Base-by-base conservation (phyloP, 257 asterid genomes). In the Schizonepeta tenuifolia region DNA sequence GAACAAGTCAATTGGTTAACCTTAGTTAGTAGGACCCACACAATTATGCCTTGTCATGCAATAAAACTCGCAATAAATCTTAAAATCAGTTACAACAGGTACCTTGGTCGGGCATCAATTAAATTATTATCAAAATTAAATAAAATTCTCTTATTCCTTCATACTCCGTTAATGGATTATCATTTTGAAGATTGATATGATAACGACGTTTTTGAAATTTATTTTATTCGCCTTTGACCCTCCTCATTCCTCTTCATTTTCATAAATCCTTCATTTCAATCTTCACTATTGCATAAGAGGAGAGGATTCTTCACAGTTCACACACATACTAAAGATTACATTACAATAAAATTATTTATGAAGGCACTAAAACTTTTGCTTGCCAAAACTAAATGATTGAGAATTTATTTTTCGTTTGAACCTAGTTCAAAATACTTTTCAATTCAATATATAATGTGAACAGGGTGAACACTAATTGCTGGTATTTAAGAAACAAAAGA, bases 41-140 rank as follows among this genome's bases (percentile, higher is more conserved):
- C 20, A 31, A n/a, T 55, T 28, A 65, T 20, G 67, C 67, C 61
- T 56, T 44, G 73, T 74, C 73, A 46, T 47, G 56, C 74, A 67
- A 75, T 74, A 67, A 55, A 54, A 43, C 40, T 43, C 6, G 50
- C 33, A 74, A 67, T 35, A 75, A 46, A 75, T 67, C 69, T 75
- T 58, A 58, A 46, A 75, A 31, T 75, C 64, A 75, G 79, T 46
- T 58, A 9, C 67, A 67, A 75, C 13, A 67, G 64, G 79, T 33
- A 21, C 60, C 21, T 33, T 75, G 70, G 74, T 58, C 70, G 73
- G 79, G 71, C 28, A 68, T 59, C 55, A 17, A 38, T 35, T 38
- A 17, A 9, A n/a, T 7, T 9, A 36, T 17, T n/a, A 26, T 18
- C 12, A 9, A 33, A 50, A 18, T 38, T 38, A 7, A 47, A 17